Evolutionary conservation across 768 basidiomycete genomes (phyloP), one percentile per base, ranked within the genome.

Genomic region (Psilocybe cyanescens): DNA sequence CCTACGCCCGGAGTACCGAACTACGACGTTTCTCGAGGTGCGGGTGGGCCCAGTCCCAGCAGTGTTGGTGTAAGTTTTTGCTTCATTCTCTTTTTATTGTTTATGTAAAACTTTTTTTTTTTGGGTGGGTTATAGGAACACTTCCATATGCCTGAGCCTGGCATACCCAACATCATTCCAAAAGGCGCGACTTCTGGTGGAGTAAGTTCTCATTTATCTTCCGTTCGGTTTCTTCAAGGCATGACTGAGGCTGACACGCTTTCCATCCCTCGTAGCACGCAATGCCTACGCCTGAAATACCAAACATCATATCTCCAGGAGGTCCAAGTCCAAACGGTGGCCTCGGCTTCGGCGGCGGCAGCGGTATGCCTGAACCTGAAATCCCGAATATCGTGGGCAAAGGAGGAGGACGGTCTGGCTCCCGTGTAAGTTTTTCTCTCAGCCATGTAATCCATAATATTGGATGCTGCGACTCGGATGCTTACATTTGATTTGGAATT

Each of bases 1-100:
- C 59, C 59, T 17, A 47, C 37, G n/a, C 47, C 59, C 9, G 39
- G 33, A 16, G 31, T 60, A 6, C 59, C 59, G 16, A 60, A 60
- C 17, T 54, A 24, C 2, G 24, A 54, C 14, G 41, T 53, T n/a
- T 2, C 24, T 24, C 24, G 24, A 24, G 24, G 24, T 24, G 24
- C 24, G 2, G 24, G 24, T 24, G 24, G 24, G 24, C 24, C 24
- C 2, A 35, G 31, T 37, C 5, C 14, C 2, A 37, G 51, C n/a
- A 17, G 51, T 17, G 31, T 12, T 35, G 51, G 51, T 8, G 51
- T 53, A n/a, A 31, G 30, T 19, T 7, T 35, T 4, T 24, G 24
- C 24, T 24, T 24, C 24, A 24, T 24, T 24, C 2, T 24, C 24
- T 24, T n/a, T n/a, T n/a, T 8, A 17, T 37, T 4, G 3, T 35